Evolutionary conservation across 805 yeast genomes (phyloP).

Genomic region (Candida vaughaniae): DNA sequence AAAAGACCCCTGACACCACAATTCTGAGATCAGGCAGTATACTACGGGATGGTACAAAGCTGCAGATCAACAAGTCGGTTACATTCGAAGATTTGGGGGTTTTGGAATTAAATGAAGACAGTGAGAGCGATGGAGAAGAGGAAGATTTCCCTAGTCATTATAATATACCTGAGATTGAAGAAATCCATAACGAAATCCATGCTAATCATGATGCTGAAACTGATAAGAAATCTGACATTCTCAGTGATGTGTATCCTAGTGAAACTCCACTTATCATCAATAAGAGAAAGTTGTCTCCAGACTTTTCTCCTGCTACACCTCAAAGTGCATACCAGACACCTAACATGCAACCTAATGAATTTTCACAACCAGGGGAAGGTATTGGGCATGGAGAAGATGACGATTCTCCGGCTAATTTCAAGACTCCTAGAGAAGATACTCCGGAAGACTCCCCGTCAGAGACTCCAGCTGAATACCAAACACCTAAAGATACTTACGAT

Average conservation of each 20-base stretch:
- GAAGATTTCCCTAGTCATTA: slow-evolving; percentile 15
- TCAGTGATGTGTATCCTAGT: slow-evolving; percentile 39
- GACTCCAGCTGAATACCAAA: neutral
- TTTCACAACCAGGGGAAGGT: neutral
- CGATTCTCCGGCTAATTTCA: neutral
- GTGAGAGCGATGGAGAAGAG: slow-evolving; percentile 14
- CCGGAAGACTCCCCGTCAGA: neutral
- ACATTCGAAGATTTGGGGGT: slow-evolving; percentile 39
- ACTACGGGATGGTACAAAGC: slow-evolving; percentile 15
- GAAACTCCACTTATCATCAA: slow-evolving; percentile 34
- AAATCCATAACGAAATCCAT: slow-evolving; percentile 12
- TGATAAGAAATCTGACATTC: slow-evolving; percentile 39
- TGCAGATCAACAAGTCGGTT: slow-evolving; percentile 30
- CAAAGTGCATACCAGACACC: slow-evolving; percentile 13
- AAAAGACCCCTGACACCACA: slow-evolving; percentile 15
- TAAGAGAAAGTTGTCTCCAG: slow-evolving; percentile 18
- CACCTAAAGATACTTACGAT: neutral
- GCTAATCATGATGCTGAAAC: slow-evolving; percentile 20
- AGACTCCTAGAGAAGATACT: neutral
- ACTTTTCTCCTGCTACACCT: slow-evolving; percentile 11
- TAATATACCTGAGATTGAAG: slow-evolving; percentile 13
- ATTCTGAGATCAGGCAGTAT: slow-evolving; percentile 17
- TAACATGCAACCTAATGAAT: neutral
- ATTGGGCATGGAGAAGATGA: slow-evolving; percentile 10
- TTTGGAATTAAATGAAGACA: slow-evolving; percentile 21